These are phyloP conservation scores for Collybia mongolica DNA, from an alignment of 768 basidiomycete genomes.

Conservation along the genomic window DNA sequence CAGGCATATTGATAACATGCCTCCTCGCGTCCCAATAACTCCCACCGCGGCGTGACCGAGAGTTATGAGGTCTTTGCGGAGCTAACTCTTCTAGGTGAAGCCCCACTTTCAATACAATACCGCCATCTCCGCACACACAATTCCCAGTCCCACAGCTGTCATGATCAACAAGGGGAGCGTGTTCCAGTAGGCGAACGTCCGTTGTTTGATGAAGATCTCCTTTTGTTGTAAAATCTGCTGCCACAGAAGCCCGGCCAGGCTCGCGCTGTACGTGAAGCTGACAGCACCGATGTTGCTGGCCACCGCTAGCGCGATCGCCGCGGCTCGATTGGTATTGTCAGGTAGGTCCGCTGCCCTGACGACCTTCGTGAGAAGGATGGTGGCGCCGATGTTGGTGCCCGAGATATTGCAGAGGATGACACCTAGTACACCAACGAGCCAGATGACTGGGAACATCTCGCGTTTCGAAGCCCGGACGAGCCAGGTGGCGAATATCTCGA, in stretches of 20 bases:
- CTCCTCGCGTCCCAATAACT: too few relatives aligned
- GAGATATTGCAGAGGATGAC: constrained; percentile 79
- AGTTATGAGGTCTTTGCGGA: too few relatives aligned
- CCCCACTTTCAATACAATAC: constrained; percentile 34
- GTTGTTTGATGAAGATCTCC: constrained; percentile 56
- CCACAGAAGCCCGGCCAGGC: constrained; percentile 90
- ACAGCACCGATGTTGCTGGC: constrained; percentile 91
- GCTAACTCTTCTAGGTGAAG: too few relatives aligned
- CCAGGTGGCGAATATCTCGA: constrained; percentile 77
- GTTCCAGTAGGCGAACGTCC: constrained; percentile 75
- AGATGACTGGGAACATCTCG: constrained; percentile 50
- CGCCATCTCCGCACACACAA: constrained; percentile 78
- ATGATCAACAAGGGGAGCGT: constrained; percentile 60
- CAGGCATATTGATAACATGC: too few relatives aligned
- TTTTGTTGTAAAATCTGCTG: constrained; percentile 70
- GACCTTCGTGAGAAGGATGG: constrained; percentile 84
- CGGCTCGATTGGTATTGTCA: constrained; percentile 42
- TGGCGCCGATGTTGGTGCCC: constrained; percentile 90
- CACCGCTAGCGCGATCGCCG: constrained; percentile 75
- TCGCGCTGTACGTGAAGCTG: constrained; percentile 84
- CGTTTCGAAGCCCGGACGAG: constrained; percentile 42
- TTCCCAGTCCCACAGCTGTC: constrained; percentile 61
- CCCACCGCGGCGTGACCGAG: too few relatives aligned
- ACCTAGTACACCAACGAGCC: constrained; percentile 68
- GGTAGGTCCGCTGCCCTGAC: constrained; percentile 51